A percentile compares a stretch with the other conserved stretches of the same genome.
Evolutionary conservation across 306 rosid species (phyloP).

Genomic region (Lotus japonicus): DNA sequence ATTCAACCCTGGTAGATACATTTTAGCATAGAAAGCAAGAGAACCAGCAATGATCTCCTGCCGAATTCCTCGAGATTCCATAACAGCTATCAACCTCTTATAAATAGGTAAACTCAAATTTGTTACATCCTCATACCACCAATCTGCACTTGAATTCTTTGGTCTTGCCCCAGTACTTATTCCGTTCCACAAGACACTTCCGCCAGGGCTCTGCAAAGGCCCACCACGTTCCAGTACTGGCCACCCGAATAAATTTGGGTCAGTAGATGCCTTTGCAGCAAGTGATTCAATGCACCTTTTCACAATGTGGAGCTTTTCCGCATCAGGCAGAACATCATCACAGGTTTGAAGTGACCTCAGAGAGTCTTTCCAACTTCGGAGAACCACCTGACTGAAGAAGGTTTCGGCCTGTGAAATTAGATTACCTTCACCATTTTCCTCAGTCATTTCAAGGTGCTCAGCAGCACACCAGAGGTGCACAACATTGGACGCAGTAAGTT

Average conservation of each 20-base stretch:
- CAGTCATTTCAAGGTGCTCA: conserved; percentile 87
- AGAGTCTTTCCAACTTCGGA: conserved; percentile 89
- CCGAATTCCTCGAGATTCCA: conserved; percentile 88
- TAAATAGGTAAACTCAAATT: conserved; percentile 72
- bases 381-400: conserved; percentile 78
- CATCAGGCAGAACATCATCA: conserved; percentile 45
- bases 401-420: conserved; percentile 62
- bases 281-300: conserved; percentile 89
- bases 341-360: conserved; percentile 81
- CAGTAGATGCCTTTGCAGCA: conserved; percentile 78
- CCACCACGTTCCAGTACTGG: conserved; percentile 91
- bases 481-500: conserved; percentile 86
- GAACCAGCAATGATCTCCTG: conserved; percentile 84
- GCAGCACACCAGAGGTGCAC: conserved; percentile 90
- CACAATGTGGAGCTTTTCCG: conserved; percentile 73
- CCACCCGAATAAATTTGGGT: conserved; percentile 95
- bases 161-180: conserved; percentile 97
- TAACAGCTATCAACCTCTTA: conserved; percentile 66
- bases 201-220: conserved; percentile 99
- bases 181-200: conserved; percentile 98
- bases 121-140: conserved; percentile 93
- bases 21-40: conserved; percentile 72
- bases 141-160: conserved; percentile 69
- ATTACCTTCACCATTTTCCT: conserved; percentile 88
- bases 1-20: conserved; percentile 74